phyloP scores from a whole-genome alignment of 2,329 filamentous ascomycete genomes.

The Pseudogymnoascus sp. region DNA sequence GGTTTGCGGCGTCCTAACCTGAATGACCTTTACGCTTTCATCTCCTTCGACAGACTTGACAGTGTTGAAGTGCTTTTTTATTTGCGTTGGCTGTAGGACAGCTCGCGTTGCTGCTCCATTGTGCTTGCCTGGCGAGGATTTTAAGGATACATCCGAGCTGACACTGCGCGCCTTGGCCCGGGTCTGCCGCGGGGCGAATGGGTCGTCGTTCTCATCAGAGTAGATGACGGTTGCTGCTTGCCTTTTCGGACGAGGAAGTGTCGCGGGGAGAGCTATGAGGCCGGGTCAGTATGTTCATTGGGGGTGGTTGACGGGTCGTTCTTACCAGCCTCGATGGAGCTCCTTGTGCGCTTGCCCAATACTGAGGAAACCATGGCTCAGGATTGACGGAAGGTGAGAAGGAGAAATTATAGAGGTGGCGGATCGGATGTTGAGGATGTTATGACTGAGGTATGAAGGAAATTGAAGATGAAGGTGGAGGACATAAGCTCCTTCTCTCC shows the following conservation, averaged over 20 bases:
- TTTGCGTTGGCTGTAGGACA: conserved; percentile 36
- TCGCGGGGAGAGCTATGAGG: conserved; percentile 24
- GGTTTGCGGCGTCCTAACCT: conserved; percentile 60
- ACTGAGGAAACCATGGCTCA: conserved; percentile 29
- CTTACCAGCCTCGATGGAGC: conserved; percentile 30
- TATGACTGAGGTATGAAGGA: background rate
- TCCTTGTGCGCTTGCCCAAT: conserved; percentile 40
- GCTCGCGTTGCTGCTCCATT: conserved; percentile 33
- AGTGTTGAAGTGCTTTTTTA: conserved; percentile 35
- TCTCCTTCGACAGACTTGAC: conserved; percentile 32
- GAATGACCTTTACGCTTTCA: conserved; percentile 36
- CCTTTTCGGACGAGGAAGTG: conserved; percentile 35
- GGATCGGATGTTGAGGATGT: conserved; percentile 8
- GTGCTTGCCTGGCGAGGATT: conserved; percentile 38
- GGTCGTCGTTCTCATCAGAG: conserved; percentile 62
- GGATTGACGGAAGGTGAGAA: conserved; percentile 9
- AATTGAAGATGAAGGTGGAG: background rate
- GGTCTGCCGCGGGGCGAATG: conserved; percentile 34
- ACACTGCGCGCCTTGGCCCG: conserved; percentile 29
- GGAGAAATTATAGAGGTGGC: conserved; percentile 9
- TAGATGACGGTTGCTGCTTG: conserved; percentile 33
- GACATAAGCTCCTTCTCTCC: background rate
- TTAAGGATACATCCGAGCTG: conserved; percentile 25
- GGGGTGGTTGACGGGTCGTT: conserved; percentile 17
- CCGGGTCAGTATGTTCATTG: conserved; percentile 11